phyloP scores from a whole-genome alignment of 2,329 filamentous ascomycete genomes.

The Erysiphe pulchra region DNA sequence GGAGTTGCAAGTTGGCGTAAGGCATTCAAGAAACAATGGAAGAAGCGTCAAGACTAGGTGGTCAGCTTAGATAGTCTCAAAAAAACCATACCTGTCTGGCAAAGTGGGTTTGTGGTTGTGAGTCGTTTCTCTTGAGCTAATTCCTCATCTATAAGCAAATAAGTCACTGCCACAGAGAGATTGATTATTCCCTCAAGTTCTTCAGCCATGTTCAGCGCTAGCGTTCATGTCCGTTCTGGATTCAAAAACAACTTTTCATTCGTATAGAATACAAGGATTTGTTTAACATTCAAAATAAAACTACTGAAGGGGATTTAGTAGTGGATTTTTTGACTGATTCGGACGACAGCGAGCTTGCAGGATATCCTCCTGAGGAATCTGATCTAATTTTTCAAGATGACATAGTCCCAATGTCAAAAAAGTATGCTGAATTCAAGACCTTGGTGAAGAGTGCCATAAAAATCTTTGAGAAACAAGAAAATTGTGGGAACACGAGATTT shows the following conservation, averaged over 20 bases:
- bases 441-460: neutral
- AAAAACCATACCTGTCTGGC: neutral
- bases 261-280: neutral
- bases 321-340: neutral
- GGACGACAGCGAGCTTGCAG: neutral
- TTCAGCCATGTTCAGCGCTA: neutral
- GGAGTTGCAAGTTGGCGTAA: neutral
- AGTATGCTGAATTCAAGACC: neutral
- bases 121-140: neutral
- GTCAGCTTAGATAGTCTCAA: neutral
- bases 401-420: neutral
- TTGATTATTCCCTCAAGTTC: neutral
- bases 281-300: neutral
- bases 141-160: neutral
- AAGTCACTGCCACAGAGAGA: neutral
- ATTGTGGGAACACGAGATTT: too few relatives aligned
- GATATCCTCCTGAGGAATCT: neutral
- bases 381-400: neutral
- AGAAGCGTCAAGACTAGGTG: neutral
- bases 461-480: neutral
- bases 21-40: neutral
- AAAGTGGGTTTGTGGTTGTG: neutral
- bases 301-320: neutral
- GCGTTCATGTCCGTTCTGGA: neutral
- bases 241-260: neutral